Evolutionary conservation across 768 basidiomycete species (phyloP), one percentile per base, ranked within the genome.

Genomic region (Boletus subcaerulescens): DNA sequence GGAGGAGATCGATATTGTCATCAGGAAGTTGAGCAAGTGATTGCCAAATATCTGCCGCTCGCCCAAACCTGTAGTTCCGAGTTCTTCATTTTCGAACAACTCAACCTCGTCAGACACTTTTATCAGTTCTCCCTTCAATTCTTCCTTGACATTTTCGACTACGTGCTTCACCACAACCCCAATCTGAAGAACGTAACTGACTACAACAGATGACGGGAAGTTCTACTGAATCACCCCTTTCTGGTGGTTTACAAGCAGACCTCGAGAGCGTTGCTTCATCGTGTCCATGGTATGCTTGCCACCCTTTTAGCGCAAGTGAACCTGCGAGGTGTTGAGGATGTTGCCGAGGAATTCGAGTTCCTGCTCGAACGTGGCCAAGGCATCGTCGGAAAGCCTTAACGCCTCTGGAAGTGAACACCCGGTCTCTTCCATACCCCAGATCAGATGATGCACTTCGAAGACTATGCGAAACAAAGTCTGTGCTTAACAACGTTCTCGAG

Each of bases 71-170:
- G 95, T 79, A 96, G 94, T 68, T 86, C 93, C 1, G 86, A 97
- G 41, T 99, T 92, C 83, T 99, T 99, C 75, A 89, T 96, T 55
- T 77, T 99, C 63, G 96, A 98, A 65, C 94, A 98, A 65, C 81
- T 98, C 47, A 89, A 92, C 68, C 79, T 89, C 50, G 83, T 98
- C 76, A 93, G 96, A 66, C 96, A 97, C 73, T 98, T 98, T 77
- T 99, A 99, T 67, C 93, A 98, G 71, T 99, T 99, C 79, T 98
- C 97, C 2, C 80, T 99, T 44, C 87, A 80, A 29, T 98, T 96
- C 80, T 99, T 99, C 89, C 82, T 98, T 55, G 96, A 97, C 69
- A 96, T 98, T 66, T 99, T 99, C 74, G 93, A 98, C 74, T 92
- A 89, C 63, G 85, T 96, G 54, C 82, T 98, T 8, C 88, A 89